Conservation (phyloP, 1,284 basidiomycete species). For the Porodaedalea pini region DNA sequence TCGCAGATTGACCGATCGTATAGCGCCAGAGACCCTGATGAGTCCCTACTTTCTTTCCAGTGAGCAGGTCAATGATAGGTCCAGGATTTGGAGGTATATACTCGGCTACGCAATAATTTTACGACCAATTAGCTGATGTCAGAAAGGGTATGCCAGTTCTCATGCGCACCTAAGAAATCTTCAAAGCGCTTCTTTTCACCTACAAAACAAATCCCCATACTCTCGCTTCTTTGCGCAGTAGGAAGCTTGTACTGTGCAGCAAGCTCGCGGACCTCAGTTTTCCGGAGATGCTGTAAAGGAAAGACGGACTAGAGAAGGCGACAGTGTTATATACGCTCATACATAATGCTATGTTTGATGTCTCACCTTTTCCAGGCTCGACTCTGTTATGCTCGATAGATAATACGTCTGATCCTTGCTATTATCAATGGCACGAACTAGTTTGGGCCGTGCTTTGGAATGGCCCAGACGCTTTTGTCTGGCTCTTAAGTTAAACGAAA, state of each 20-base stretch:
- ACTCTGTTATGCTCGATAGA: conserved; percentile 73
- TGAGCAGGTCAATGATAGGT: conserved; percentile 57
- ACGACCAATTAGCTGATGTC: conserved; percentile 1
- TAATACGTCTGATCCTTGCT: conserved; percentile 95
- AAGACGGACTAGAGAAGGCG: conserved; percentile 59
- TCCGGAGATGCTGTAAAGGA: conserved; percentile 67
- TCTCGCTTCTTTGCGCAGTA: conserved; percentile 80
- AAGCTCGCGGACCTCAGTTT: conserved; percentile 74
- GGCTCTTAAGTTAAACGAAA: conserved; percentile 13
- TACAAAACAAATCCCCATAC: conserved; percentile 97
- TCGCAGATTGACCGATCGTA: conserved; percentile 82
- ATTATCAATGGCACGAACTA: conserved; percentile 63
- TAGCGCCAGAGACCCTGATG: conserved; percentile 86
- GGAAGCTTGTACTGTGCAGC: conserved; percentile 66
- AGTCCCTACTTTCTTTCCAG: conserved; percentile 51
- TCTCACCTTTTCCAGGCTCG: conserved; percentile 44
- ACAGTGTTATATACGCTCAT: not conserved
- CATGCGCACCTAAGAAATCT: conserved; percentile 64
- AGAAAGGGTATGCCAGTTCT: not conserved
- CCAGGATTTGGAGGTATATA: conserved; percentile 74
- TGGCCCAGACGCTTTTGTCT: not conserved
- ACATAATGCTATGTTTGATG: not conserved
- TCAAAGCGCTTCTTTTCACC: conserved; percentile 77
- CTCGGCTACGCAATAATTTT: conserved; percentile 47
- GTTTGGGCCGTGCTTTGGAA: conserved; percentile 45